Evolutionary conservation across 1,284 basidiomycete genomes (phyloP).

Genomic region (Boletus subluridellus): DNA sequence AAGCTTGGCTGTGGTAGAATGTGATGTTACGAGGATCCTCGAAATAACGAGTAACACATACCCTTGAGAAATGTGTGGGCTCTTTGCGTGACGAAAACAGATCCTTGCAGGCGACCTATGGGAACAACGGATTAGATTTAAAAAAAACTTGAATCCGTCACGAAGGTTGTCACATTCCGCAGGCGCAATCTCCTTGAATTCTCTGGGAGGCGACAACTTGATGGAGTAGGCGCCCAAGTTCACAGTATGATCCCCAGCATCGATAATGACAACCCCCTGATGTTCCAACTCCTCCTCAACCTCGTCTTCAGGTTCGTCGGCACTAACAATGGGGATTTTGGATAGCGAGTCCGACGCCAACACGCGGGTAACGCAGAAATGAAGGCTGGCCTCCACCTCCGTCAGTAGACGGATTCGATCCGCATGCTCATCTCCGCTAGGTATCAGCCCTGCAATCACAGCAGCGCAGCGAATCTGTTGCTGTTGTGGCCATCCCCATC

Average conservation of each 20-base stretch:
- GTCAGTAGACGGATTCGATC: constrained; percentile 44
- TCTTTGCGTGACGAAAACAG: too few species aligned
- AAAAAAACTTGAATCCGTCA: accelerated
- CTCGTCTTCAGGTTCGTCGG: constrained; percentile 16
- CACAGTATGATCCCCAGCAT: constrained; percentile 53
- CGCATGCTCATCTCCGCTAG: constrained; percentile 23
- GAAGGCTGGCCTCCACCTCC: constrained; percentile 49
- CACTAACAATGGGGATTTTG: constrained; percentile 8
- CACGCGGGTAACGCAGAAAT: constrained; percentile 42
- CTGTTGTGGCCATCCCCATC: constrained; percentile 44
- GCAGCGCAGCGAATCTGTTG: constrained; percentile 37
- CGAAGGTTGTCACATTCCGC: constrained; percentile 36
- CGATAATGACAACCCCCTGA: constrained; percentile 48
- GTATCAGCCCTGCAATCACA: constrained; percentile 31
- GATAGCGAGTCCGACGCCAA: constrained; percentile 30
- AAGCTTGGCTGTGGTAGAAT: constrained; percentile 13
- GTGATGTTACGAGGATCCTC: too few species aligned
- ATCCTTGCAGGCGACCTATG: not conserved
- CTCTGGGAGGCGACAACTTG: too few species aligned
- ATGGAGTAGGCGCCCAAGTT: constrained; percentile 42
- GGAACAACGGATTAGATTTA: not conserved
- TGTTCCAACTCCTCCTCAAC: constrained; percentile 19
- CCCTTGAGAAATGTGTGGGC: too few species aligned
- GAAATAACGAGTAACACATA: too few species aligned
- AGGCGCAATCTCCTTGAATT: too few species aligned